Evolutionary conservation across 1,284 basidiomycete genomes (phyloP).

Genomic region (Leccinum angustisporum): DNA sequence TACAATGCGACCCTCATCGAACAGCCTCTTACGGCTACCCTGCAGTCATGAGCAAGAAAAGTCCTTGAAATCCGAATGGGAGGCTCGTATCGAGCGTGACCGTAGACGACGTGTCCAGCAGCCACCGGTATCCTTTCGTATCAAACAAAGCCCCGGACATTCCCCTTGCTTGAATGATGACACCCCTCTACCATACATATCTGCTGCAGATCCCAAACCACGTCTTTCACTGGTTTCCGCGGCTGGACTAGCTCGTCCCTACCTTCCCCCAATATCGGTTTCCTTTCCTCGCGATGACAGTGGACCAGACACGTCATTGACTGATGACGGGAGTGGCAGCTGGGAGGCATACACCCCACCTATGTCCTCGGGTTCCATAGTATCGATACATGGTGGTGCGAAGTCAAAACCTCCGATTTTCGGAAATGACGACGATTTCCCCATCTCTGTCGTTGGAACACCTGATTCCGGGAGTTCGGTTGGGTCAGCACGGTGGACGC

Average conservation of each 20-base stretch:
- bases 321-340: conserved; percentile 45
- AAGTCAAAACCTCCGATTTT: conserved; percentile 29
- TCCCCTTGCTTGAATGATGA: conserved; percentile 31
- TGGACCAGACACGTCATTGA: conserved; percentile 48
- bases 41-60: conserved; percentile 70
- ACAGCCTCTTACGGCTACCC: conserved; percentile 40
- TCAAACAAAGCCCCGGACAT: conserved; percentile 32
- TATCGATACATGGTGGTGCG: conserved; percentile 3
- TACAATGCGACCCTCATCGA: conserved; percentile 3
- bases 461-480: conserved; percentile 16
- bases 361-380: conserved; percentile 47
- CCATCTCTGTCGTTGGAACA: conserved; percentile 23
- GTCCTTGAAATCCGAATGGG: conserved; percentile 63
- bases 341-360: conserved; percentile 63
- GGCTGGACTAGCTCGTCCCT: conserved; percentile 33
- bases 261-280: conserved; percentile 31
- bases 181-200: conserved; percentile 16
- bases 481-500: conserved; percentile 24
- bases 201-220: conserved; percentile 11
- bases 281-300: conserved; percentile 39
- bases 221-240: conserved; percentile 33
- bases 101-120: conserved; percentile 22
- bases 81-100: conserved; percentile 40
- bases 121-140: conserved; percentile 23
- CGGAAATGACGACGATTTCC: conserved; percentile 27